A percentile compares a stretch with the other conserved stretches of the same genome.
Conservation (phyloP, 1,139 yeast genomes). For the Debaryomyces robertsiae region DNA sequence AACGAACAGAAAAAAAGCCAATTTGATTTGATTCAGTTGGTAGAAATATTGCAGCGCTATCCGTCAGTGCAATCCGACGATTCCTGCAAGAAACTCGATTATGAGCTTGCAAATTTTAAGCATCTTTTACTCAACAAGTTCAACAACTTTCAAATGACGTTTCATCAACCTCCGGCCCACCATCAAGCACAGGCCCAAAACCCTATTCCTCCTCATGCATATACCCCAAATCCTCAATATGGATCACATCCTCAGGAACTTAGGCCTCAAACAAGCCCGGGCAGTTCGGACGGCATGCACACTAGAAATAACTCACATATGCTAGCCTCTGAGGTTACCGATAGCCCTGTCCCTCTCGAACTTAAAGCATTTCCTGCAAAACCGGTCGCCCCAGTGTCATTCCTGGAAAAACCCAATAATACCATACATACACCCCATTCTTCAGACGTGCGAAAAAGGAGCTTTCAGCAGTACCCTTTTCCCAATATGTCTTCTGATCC, state of each 20-base stretch:
- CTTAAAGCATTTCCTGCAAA: conserved; percentile 5
- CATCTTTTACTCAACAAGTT: conserved; percentile 8
- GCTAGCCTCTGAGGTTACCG: not conserved
- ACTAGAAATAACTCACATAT: not conserved
- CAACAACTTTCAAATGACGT: conserved; percentile 8
- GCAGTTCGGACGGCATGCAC: not conserved
- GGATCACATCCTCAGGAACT: conserved; percentile 24
- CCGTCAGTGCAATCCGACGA: conserved; percentile 10
- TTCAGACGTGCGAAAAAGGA: conserved; percentile 6
- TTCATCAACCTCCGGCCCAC: conserved; percentile 7
- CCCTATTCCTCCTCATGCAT: conserved; percentile 36
- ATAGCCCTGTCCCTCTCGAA: conserved; percentile 2
- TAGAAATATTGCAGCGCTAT: conserved; percentile 47
- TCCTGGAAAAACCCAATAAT: conserved; percentile 1
- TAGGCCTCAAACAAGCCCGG: conserved; percentile 8
- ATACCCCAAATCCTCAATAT: conserved; percentile 42
- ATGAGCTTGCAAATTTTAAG: conserved; percentile 11
- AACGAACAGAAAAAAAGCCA: conserved; percentile 51
- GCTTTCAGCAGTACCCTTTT: conserved; percentile 17
- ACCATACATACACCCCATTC: conserved; percentile 3
- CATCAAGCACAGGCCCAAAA: conserved; percentile 7
- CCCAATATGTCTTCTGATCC: conserved; percentile 12
- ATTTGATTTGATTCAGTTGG: conserved; percentile 49
- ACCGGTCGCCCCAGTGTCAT: conserved; percentile 1
- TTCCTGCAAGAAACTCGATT: conserved; percentile 2